Conservation (phyloP, 2,329 filamentous ascomycete species). For the Chaetomium sp. region DNA sequence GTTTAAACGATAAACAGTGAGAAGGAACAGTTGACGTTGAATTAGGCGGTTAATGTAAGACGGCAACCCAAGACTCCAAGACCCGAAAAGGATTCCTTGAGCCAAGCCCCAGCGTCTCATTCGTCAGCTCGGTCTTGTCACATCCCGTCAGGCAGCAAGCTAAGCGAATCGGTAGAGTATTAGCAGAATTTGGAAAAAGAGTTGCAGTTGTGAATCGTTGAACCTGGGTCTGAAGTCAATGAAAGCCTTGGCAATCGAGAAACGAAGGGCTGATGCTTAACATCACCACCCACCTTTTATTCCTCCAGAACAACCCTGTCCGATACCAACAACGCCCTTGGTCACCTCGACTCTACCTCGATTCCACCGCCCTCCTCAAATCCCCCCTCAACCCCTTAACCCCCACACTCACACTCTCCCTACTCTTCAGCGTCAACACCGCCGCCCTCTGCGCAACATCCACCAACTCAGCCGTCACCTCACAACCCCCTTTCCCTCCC, state of each 20-base stretch:
- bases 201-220: not conserved
- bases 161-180: too few relatives aligned
- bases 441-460: slow-evolving; percentile 76
- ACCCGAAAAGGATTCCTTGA: too few relatives aligned
- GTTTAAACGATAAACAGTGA: too few relatives aligned
- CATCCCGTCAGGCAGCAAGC: too few relatives aligned
- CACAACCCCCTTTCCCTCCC: slow-evolving; percentile 34
- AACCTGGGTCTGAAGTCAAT: not conserved
- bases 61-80: too few relatives aligned
- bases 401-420: slow-evolving; percentile 54
- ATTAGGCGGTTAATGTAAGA: too few relatives aligned
- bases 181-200: too few relatives aligned
- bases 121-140: too few relatives aligned
- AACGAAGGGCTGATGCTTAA: not conserved
- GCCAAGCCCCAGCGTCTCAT: too few relatives aligned
- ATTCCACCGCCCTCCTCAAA: slow-evolving; percentile 18
- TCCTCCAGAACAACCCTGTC: not conserved
- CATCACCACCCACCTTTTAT: not conserved
- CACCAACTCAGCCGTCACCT: slow-evolving; percentile 57
- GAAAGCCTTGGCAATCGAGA: not conserved
- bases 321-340: not conserved
- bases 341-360: not conserved
- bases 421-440: slow-evolving; percentile 67
- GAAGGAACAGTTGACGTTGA: too few relatives aligned
- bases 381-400: slow-evolving; percentile 21